A percentile compares a stretch with the other conserved stretches of the same genome.
These are phyloP conservation scores for Annulohypoxylon maeteangense DNA, from an alignment of 495 filamentous ascomycete genomes.

Conservation along the genomic window DNA sequence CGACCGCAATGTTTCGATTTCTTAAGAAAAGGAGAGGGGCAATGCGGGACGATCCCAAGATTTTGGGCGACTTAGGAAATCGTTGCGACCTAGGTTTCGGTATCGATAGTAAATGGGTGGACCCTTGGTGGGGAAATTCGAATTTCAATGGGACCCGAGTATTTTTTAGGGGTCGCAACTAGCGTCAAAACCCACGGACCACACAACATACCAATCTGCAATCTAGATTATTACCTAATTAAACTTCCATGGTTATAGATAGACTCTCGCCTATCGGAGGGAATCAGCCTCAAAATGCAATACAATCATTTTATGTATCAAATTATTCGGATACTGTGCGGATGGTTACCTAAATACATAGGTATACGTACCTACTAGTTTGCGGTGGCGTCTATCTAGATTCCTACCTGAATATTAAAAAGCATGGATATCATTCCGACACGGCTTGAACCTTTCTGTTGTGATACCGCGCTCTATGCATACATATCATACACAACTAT, in stretches of 20 bases:
- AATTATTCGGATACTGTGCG: constrained; percentile 15
- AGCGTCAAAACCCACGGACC: neutral
- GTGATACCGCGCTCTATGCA: neutral
- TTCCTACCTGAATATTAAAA: neutral
- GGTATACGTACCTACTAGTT: neutral
- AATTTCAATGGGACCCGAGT: neutral
- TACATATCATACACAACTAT: neutral
- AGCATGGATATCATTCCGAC: neutral
- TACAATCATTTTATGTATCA: constrained; percentile 9
- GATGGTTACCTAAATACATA: no score
- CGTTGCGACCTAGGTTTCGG: neutral
- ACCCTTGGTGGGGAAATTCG: neutral
- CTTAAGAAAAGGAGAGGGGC: constrained; percentile 11
- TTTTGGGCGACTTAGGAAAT: constrained; percentile 13
- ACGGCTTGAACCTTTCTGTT: neutral
- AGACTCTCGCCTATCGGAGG: constrained; percentile 22
- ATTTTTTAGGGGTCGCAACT: constrained; percentile 6
- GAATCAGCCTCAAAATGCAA: constrained; percentile 36
- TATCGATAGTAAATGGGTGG: constrained; percentile 24
- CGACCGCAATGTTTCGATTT: constrained; percentile 3
- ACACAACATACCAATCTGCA: neutral
- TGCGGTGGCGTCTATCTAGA: neutral
- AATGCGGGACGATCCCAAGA: neutral
- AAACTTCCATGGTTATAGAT: neutral
- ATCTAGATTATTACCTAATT: neutral